Evolutionary conservation across 2,329 filamentous ascomycete species (phyloP), one percentile per base, ranked within the genome.

Genomic region (Aaosphaeria pasadenensis): DNA sequence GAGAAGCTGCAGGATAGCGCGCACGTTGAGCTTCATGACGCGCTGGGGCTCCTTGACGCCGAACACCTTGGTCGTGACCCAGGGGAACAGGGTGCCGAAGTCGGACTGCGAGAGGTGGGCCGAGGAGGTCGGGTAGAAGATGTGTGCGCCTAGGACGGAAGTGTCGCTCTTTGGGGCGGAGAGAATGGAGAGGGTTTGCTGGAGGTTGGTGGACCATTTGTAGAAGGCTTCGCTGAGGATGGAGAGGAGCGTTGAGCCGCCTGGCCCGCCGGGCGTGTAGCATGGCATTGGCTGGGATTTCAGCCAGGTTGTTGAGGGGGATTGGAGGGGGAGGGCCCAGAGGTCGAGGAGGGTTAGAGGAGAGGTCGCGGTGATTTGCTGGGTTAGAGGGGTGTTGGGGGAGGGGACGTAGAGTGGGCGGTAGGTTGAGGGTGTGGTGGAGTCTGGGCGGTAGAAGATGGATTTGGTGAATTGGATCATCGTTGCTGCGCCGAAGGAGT

Each of bases 71-170:
- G 73, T 74, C 6, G 76, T 77, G 1, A 78, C 55, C 79, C 85
- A 87, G 0, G 89, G 89, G 62, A 95, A 95, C 24, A 95, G 71
- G 28, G 94, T 73, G 33, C 88, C 90, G 58, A 94, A 95, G 62
- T 95, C 90, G 17, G 84, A 88, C 69, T 95, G 90, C 49, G 81
- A 89, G 29, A 95, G 78, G 64, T 95, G 90, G 0, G 89, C 88
- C n/a, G 85, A 87, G 40, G 80, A 75, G 11, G 77, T 66, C 3
- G 89, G 84, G 66, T 89, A 92, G 72, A 88, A 95, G 60, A 92
- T 82, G 56, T 85, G 80, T 4, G 89, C 85, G 47, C 69, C 65
- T 3, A 61, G 63, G 39, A 62, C 58, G 1, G 72, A 71, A 48
- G 77, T 68, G 53, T 53, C 47, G 31, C 72, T 70, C 0, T 72